Evolutionary conservation across 768 basidiomycete species (phyloP), one percentile per base, ranked within the genome.

Genomic region (Mrakia frigida): DNA sequence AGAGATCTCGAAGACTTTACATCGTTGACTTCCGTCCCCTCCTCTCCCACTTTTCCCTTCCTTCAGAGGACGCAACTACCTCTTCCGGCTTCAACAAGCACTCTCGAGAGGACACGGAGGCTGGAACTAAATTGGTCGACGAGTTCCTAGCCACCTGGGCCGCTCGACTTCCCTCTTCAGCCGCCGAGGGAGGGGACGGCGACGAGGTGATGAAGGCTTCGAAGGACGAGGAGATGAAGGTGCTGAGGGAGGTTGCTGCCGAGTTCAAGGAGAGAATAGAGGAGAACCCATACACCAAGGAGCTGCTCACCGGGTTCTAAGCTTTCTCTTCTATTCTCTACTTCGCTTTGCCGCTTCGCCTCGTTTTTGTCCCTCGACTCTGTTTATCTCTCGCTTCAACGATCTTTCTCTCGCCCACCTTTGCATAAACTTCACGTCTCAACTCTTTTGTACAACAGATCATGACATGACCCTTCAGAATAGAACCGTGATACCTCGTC

Each of bases 61-160:
- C 14, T 46, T 50, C n/a, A 33, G 52, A 70, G 78, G 79, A 82
- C 53, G 82, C 82, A n/a, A 80, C 81, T 33, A 13, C 46, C 31
- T 59, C 70, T 33, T 60, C 59, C 23, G 82, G 85, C 5, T 82
- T 81, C 39, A 69, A 86, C 4, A 86, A 87, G 60, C 86, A 90
- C 77, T 83, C 89, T 18, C 82, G 88, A 39, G 87, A 89, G 23
- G 87, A 90, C 65, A 88, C 88, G 6, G 90, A 93, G 43, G 88
- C 91, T 79, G 97, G 97, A 1, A 89, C 94, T 11, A 84, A 87
- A 69, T 87, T 95, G 31, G 88, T 98, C 79, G 89, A 94, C 80
- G 87, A 90, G 33, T 86, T 99, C 80, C 87, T 98, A 60, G 84
- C 86, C 25, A 83, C 85, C 18, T 98, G 96, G 90, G 85, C 86